These are phyloP conservation scores for Hypoxylon crocopeplum DNA, from an alignment of 495 filamentous ascomycete genomes.

Conservation along the genomic window DNA sequence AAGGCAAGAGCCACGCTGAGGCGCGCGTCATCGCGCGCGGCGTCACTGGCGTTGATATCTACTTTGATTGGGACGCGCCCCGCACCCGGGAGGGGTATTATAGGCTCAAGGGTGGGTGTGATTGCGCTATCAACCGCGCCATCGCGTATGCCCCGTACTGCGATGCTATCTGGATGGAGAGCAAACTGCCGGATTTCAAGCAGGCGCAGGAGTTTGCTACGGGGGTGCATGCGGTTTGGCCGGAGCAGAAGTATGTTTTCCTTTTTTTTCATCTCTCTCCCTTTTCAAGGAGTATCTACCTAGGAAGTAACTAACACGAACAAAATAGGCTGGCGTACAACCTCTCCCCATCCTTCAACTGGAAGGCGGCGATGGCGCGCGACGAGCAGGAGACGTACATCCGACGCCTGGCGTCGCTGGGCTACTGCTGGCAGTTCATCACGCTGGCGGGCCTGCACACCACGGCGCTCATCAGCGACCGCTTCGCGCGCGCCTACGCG, in stretches of 20 bases:
- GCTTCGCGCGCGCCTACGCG: constrained; percentile 83
- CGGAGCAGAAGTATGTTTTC: constrained; percentile 84
- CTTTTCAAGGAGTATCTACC: background rate
- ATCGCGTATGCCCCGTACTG: constrained; percentile 92
- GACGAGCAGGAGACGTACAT: constrained; percentile 98
- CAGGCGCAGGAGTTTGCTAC: constrained; percentile 95
- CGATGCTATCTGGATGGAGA: constrained; percentile 99
- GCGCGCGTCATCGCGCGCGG: constrained; percentile 79
- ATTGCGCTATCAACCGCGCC: constrained; percentile 90
- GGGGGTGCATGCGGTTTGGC: constrained; percentile 93
- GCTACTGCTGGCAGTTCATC: constrained; percentile 99
- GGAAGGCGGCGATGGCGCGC: constrained; percentile 95
- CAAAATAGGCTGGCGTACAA: constrained; percentile 83
- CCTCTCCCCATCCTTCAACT: constrained; percentile 98
- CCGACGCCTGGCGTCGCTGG: constrained; percentile 80
- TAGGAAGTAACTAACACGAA: constrained; percentile 20
- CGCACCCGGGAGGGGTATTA: constrained; percentile 95
- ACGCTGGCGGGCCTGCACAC: constrained; percentile 97
- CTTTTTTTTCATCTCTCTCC: background rate
- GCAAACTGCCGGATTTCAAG: constrained; percentile 88
- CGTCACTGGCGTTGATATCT: constrained; percentile 80
- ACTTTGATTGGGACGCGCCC: constrained; percentile 92
- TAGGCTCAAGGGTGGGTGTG: constrained; percentile 86
- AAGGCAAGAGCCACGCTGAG: constrained; percentile 84
- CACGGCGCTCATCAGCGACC: constrained; percentile 86